Percentiles rank a stretch among this genome's conserved stretches.
phyloP scores from a whole-genome alignment of 2,329 filamentous ascomycete species.

The Pseudogymnoascus sp. region DNA sequence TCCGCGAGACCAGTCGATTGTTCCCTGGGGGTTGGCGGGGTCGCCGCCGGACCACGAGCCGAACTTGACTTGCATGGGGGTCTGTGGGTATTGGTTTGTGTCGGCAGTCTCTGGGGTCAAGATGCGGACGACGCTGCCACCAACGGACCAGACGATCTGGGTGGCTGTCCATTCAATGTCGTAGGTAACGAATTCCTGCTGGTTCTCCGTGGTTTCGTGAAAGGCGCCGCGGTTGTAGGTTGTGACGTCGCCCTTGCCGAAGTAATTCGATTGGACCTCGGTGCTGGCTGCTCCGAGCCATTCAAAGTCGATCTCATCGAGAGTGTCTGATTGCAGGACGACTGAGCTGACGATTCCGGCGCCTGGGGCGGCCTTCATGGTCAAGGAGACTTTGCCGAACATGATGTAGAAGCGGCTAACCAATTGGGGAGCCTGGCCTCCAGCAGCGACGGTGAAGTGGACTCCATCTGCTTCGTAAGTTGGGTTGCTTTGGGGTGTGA shows the following conservation, averaged over 20 bases:
- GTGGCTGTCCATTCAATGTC: constrained; percentile 83
- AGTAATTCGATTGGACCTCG: constrained; percentile 95
- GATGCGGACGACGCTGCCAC: constrained; percentile 67
- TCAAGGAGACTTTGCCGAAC: constrained; percentile 87
- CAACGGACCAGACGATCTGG: constrained; percentile 81
- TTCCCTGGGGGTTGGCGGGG: constrained; percentile 63
- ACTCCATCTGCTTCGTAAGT: constrained; percentile 73
- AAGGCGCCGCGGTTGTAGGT: constrained; percentile 84
- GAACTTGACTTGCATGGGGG: constrained; percentile 89
- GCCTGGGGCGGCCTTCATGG: constrained; percentile 78
- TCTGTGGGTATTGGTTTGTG: constrained; percentile 76
- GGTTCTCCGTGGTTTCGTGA: constrained; percentile 60
- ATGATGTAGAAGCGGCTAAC: constrained; percentile 96
- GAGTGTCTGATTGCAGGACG: constrained; percentile 79
- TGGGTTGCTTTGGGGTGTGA: constrained; percentile 58
- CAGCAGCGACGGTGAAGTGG: constrained; percentile 67
- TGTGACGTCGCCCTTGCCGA: constrained; percentile 80
- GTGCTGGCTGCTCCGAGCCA: constrained; percentile 73
- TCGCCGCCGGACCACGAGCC: constrained; percentile 92
- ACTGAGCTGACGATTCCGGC: constrained; percentile 88
- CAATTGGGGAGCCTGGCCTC: constrained; percentile 80
- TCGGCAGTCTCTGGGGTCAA: constrained; percentile 63
- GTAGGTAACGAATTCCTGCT: constrained; percentile 75
- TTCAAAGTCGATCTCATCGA: constrained; percentile 97
- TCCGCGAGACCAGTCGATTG: constrained; percentile 83